phyloP scores from a whole-genome alignment of 2,329 filamentous ascomycete genomes.

The Botryosphaeria dothidea region DNA sequence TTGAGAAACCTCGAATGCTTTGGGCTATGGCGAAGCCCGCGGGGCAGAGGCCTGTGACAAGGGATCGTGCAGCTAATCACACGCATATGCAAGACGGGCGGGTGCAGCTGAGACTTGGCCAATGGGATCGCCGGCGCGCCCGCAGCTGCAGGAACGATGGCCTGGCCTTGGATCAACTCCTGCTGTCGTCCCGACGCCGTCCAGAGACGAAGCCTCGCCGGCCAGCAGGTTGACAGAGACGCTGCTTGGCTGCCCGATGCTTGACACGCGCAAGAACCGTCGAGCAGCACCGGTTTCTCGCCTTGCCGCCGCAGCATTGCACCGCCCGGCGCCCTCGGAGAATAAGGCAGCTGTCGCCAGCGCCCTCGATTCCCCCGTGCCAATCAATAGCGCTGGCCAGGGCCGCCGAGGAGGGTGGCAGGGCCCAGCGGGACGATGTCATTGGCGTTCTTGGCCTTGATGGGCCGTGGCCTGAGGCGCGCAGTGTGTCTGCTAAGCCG shows the following conservation, averaged over 20 bases:
- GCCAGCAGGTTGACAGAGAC: neutral
- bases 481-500: neutral
- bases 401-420: neutral
- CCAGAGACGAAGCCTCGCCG: neutral
- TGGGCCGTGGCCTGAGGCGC: neutral
- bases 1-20: constrained; percentile 14
- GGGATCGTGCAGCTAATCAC: constrained; percentile 20
- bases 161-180: constrained; percentile 17
- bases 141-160: constrained; percentile 20
- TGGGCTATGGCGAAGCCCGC: constrained; percentile 2
- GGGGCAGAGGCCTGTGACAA: constrained; percentile 14
- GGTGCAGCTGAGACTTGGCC: constrained; percentile 18
- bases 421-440: neutral
- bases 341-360: constrained; percentile 1
- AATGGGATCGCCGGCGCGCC: constrained; percentile 7
- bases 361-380: neutral
- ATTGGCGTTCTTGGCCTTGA: constrained; percentile 5
- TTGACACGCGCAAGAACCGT: neutral
- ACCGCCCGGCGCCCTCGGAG: neutral
- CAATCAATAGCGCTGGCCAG: neutral
- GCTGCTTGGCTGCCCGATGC: neutral
- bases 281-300: neutral
- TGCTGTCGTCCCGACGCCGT: neutral
- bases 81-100: constrained; percentile 21
- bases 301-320: neutral